Base-by-base conservation (phyloP, 768 basidiomycete genomes). In the Leccinellum albellum region DNA sequence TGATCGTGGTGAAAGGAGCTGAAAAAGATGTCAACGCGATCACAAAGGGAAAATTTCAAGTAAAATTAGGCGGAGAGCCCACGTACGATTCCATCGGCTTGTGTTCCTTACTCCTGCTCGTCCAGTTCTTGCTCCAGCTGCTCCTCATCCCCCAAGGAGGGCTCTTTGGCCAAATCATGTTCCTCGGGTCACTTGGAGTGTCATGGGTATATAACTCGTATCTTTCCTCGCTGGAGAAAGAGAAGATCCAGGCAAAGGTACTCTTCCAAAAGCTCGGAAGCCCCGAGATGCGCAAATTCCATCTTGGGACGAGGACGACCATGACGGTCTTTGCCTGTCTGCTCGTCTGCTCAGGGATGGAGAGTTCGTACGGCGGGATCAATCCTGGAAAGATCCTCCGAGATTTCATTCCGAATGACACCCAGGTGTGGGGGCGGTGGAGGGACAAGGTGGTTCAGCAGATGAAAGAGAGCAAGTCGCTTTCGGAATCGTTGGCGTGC, bases 201-300 rank as follows among this genome's bases (percentile, higher is more conserved):
- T 75, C 74, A 1, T 75, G 74, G 74, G 53, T 17, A 1, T 74
- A 75, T 52, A 75, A 75, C 42, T 66, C 70, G 1, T 75, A 66
- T 47, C 66, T 75, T 28, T 72, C 73, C 8, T 70, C 68, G 0
- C 60, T 80, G 65, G 77, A 80, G 52, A 68, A 67, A 26, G 66
- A 70, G 47, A 70, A 57, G 23, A 64, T 72, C 10, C 70, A 70
- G 47, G 62, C 50, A 8, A 49, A 59, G 1, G 40, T 70, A 8
- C 53, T 70, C 28, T 56, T 57, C 48, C 37, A 58, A 21, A 62
- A 59, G 24, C 56, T 70, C 1, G 60, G 54, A 1, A 54, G 21
- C 23, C 70, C 60, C 0, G 23, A 23, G 7, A 49, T 67, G 55
- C 53, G 20, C 6, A 71, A 63, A 53, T 70, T 61, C 48, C 56